Base-by-base conservation (phyloP, 2,329 filamentous ascomycete species). In the Colletotrichum ledebouriae region DNA sequence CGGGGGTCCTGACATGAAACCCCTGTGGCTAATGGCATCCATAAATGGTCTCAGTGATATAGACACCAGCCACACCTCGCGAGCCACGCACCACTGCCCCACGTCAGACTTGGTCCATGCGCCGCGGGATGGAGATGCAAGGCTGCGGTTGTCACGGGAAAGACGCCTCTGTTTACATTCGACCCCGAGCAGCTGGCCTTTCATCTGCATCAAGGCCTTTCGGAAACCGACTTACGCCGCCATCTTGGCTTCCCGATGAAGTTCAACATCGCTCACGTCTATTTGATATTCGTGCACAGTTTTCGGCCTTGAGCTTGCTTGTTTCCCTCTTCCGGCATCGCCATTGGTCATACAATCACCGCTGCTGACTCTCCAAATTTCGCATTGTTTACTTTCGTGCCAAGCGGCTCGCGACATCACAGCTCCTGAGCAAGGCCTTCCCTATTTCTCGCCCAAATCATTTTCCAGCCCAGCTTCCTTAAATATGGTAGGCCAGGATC, bases 121-220 rank as follows among this genome's bases (percentile, higher is more conserved):
- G 52, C 20, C 47, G 53, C 41, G 47, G 46, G 39, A 55, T 15
- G 53, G 22, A 20, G 46, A 62, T 73, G 71, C 72, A 72, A 74
- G 71, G 75, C 72, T 73, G 61, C 47, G 59, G 75, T 76, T 75
- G 75, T 75, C 71, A 61, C 67, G 72, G 66, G 56, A 58, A 69
- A 56, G 44, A 22, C 67, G 58, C 56, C 62, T 69, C 57, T 69
- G 67, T 69, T 69, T 69, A 69, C 67, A 46, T 69, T 62, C 63
- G 52, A 50, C 55, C 49, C n/a, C 46, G 33, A 41, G 22, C 46
- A 39, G 33, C 49, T 20, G 42, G 65, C 50, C 65, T 65, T 55
- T 33, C 42, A 25, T 59, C 34, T 68, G 53, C 17, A 55, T 44
- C 61, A 49, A 49, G 39, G 53, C 29, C 20, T 64, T 64, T 34